phyloP scores from a whole-genome alignment of 2,329 filamentous ascomycete genomes.

The Aspergillus niger region DNA sequence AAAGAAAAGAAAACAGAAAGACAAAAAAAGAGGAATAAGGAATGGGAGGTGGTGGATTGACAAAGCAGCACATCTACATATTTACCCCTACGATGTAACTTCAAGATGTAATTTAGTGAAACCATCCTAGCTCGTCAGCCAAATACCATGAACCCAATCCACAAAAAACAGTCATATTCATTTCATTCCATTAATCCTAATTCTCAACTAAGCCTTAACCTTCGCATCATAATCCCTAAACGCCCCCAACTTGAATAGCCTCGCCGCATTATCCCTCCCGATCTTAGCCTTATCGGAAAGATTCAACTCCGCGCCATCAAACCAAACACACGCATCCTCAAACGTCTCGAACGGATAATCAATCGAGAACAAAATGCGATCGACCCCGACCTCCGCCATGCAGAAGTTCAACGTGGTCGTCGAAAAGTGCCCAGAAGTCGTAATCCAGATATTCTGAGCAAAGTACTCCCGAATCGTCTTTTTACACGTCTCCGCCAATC shows the following conservation, averaged over 20 bases:
- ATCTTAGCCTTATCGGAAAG: conserved; percentile 43
- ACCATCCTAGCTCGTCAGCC: neutral
- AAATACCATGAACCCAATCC: neutral
- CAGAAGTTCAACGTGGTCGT: conserved; percentile 44
- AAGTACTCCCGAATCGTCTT: conserved; percentile 50
- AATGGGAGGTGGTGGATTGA: neutral
- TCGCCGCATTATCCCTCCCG: conserved; percentile 51
- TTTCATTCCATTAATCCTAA: neutral
- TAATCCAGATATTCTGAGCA: conserved; percentile 46
- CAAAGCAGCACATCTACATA: neutral
- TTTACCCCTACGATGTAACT: neutral
- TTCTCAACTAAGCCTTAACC: conserved; percentile 5
- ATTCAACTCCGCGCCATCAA: conserved; percentile 44
- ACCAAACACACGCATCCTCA: conserved; percentile 47
- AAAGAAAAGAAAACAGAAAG: neutral
- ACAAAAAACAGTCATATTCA: neutral
- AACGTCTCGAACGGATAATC: conserved; percentile 47
- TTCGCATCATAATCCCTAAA: conserved; percentile 36
- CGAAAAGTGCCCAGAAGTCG: conserved; percentile 45
- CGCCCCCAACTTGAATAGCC: conserved; percentile 40
- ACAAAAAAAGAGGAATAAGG: neutral
- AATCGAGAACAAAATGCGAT: conserved; percentile 46
- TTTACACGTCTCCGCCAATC: conserved; percentile 43
- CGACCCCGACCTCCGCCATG: conserved; percentile 42
- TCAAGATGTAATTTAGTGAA: neutral